A percentile compares a stretch with the other conserved stretches of the same genome.
phyloP scores from a whole-genome alignment of 2,329 filamentous ascomycete species.

The Pseudocercospora pini-densiflorae region DNA sequence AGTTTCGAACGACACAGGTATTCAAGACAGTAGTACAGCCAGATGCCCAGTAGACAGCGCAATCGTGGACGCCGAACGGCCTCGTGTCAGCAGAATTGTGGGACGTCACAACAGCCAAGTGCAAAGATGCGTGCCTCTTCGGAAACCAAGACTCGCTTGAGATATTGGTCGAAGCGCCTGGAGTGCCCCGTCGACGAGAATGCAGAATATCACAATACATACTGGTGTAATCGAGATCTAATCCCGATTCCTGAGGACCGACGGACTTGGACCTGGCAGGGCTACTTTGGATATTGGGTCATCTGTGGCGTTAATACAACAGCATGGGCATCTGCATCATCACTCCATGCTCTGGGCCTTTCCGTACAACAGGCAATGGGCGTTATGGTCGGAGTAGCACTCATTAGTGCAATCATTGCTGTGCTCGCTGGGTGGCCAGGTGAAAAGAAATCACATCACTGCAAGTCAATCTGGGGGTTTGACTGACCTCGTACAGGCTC shows the following conservation, averaged over 20 bases:
- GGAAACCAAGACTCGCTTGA: background rate
- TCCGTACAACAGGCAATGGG: constrained; percentile 34
- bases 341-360: constrained; percentile 21
- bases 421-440: constrained; percentile 44
- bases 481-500: constrained; percentile 12
- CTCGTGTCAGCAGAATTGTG: background rate
- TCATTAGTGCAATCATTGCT: constrained; percentile 41
- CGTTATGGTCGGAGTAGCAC: constrained; percentile 39
- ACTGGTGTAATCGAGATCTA: constrained; percentile 25
- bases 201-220: constrained; percentile 24
- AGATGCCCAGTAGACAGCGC: background rate
- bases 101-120: background rate
- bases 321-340: constrained; percentile 22
- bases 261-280: constrained; percentile 28
- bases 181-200: constrained; percentile 22
- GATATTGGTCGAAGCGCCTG: constrained; percentile 18
- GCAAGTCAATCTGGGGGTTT: background rate
- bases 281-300: constrained; percentile 27
- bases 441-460: background rate
- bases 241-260: constrained; percentile 19
- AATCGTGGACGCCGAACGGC: background rate
- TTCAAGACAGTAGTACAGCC: background rate
- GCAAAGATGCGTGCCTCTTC: constrained; percentile 5
- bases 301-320: constrained; percentile 26
- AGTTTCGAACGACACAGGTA: background rate